Evolutionary conservation across 495 filamentous ascomycete genomes (phyloP).

Genomic region (Astrothelium macrocarpum): DNA sequence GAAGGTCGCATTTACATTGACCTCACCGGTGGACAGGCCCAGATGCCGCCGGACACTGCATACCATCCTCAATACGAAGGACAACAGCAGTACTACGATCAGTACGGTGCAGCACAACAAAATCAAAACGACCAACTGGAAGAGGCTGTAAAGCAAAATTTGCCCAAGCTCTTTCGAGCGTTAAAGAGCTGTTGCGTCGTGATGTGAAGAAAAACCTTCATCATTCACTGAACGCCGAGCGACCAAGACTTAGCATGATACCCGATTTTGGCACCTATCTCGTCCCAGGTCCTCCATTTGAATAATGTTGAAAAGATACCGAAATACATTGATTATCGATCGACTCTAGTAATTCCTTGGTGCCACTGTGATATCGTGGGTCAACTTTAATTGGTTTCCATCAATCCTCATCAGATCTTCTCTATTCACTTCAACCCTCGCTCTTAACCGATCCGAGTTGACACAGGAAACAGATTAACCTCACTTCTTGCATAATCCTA

Average conservation of each 20-base stretch:
- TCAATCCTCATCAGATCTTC: neutral
- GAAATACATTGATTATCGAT: neutral
- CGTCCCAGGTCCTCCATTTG: neutral
- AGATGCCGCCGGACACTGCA: constrained; percentile 35
- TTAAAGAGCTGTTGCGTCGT: constrained; percentile 59
- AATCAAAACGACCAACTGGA: constrained; percentile 52
- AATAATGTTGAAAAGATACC: neutral
- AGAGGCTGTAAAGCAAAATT: constrained; percentile 50
- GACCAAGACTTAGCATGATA: constrained; percentile 5
- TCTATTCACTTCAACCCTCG: too few relatives aligned
- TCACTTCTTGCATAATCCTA: neutral
- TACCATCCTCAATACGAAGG: constrained; percentile 27
- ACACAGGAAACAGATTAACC: neutral
- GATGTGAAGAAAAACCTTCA: constrained; percentile 62
- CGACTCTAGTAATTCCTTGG: neutral
- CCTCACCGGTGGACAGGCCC: constrained; percentile 50
- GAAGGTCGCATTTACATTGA: constrained; percentile 73
- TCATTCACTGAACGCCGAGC: too few relatives aligned
- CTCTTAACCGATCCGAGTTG: too few relatives aligned
- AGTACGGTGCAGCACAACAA: constrained; percentile 24
- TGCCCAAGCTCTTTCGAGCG: constrained; percentile 43
- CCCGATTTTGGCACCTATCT: neutral
- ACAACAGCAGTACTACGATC: constrained; percentile 10
- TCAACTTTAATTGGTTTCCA: neutral
- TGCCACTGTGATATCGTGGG: too few relatives aligned